Evolutionary conservation across 352 stramenopile genomes (phyloP).

Genomic region (Phytophthora tentaculata): DNA sequence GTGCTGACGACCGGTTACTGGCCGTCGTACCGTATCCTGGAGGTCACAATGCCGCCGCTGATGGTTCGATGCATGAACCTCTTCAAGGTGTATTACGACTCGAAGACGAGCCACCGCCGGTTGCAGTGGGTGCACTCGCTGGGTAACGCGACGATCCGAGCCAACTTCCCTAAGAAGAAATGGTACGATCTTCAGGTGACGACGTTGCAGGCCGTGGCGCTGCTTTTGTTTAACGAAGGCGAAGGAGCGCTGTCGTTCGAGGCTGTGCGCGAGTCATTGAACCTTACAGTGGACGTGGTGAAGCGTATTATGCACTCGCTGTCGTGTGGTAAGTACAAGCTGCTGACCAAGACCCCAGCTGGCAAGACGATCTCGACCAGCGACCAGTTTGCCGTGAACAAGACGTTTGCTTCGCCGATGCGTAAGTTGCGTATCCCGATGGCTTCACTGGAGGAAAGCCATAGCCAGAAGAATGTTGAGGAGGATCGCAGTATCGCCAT

Average conservation of each 20-base stretch:
- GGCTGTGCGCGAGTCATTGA: slow-evolving; percentile 92
- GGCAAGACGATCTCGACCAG: slow-evolving; percentile 95
- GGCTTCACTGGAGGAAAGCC: slow-evolving; percentile 97
- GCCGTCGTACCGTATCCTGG: slow-evolving; percentile 97
- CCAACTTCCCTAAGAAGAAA: slow-evolving; percentile 88
- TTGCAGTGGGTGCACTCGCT: slow-evolving; percentile 97
- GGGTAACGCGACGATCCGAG: slow-evolving; percentile 93
- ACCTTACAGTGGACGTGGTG: slow-evolving; percentile 95
- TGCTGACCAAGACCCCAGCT: slow-evolving; percentile 94
- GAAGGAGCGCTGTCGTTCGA: slow-evolving; percentile 90
- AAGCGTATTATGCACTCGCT: slow-evolving; percentile 99
- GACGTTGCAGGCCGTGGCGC: slow-evolving; percentile 96
- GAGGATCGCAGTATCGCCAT: slow-evolving; percentile 97
- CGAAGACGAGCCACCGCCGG: slow-evolving; percentile 94
- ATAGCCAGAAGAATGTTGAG: slow-evolving; percentile 98
- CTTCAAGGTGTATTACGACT: slow-evolving; percentile 96
- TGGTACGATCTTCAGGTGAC: slow-evolving; percentile 98
- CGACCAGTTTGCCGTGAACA: slow-evolving; percentile 96
- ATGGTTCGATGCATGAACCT: slow-evolving; percentile 97
- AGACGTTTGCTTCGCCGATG: slow-evolving; percentile 95
- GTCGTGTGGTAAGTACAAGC: slow-evolving; percentile 98
- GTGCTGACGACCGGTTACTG: slow-evolving; percentile 99
- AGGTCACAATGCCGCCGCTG: slow-evolving; percentile 94
- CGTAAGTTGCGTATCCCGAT: slow-evolving; percentile 99
- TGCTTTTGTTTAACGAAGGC: slow-evolving; percentile 96